Conservation (phyloP, 441 rosid species). For the Cnidoscolus chayamansa region DNA sequence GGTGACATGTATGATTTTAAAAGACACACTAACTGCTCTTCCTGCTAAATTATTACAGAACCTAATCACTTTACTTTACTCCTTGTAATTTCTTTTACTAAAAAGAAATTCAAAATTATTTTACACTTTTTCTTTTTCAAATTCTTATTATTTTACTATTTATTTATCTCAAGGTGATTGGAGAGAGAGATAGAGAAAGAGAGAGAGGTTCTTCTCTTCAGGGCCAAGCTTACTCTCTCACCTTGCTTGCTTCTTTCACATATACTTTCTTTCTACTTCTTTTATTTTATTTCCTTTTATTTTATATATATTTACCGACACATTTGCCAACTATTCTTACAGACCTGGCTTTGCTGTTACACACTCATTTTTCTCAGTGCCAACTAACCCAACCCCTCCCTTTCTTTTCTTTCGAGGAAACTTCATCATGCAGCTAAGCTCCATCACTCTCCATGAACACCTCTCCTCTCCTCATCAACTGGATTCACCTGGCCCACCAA, state of each 20-base stretch:
- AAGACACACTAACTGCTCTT: slow-evolving; percentile 52
- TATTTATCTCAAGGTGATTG: slow-evolving; percentile 28
- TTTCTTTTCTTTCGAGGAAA: slow-evolving; percentile 40
- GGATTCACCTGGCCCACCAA: slow-evolving; percentile 27
- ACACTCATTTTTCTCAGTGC: slow-evolving; percentile 63
- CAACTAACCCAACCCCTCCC: slow-evolving; percentile 43
- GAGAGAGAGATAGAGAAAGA: slow-evolving; percentile 22
- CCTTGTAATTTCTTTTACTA: slow-evolving; percentile 17
- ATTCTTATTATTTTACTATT: background rate
- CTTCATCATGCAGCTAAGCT: slow-evolving; percentile 31
- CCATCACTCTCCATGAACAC: slow-evolving; percentile 38
- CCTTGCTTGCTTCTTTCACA: slow-evolving; percentile 41
- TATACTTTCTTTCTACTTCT: slow-evolving; percentile 20
- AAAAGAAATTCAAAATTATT: background rate
- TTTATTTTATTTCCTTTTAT: background rate
- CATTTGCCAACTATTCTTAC: slow-evolving; percentile 69
- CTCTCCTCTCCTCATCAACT: slow-evolving; percentile 10
- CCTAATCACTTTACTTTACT: slow-evolving; percentile 38
- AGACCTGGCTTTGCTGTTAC: slow-evolving; percentile 68
- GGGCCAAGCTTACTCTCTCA: slow-evolving; percentile 55
- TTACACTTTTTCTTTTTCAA: slow-evolving; percentile 8
- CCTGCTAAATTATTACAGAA: slow-evolving; percentile 70
- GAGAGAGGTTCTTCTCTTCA: slow-evolving; percentile 69
- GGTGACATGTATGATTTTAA: slow-evolving; percentile 47
- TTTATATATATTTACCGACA: slow-evolving; percentile 45